phyloP scores from a whole-genome alignment of 208 protist genomes.

The Trypanosomatidae sp. region DNA sequence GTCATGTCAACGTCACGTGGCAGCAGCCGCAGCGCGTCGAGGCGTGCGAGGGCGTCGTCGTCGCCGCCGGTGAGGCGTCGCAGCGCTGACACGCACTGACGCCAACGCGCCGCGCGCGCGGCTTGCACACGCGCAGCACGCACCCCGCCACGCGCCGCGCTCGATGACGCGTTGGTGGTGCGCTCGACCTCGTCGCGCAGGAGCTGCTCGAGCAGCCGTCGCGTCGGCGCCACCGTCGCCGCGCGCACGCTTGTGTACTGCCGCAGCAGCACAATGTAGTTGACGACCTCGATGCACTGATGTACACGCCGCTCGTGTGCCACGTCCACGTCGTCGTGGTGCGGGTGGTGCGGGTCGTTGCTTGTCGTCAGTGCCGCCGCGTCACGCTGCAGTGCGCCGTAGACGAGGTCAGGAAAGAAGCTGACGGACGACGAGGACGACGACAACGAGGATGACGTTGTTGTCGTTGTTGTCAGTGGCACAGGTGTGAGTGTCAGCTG shows the following conservation, averaged over 20 bases:
- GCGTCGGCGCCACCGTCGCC: slow-evolving; percentile 5
- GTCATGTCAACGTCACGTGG: no score
- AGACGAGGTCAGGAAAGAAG: not conserved
- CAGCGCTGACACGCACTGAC: not conserved
- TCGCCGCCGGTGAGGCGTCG: no score
- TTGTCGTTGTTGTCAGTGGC: no score
- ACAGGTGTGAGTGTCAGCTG: slow-evolving; percentile 10
- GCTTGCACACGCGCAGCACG: no score
- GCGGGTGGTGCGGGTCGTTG: not conserved
- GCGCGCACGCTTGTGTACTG: slow-evolving; percentile 13
- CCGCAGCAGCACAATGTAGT: slow-evolving; percentile 53
- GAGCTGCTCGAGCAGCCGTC: slow-evolving; percentile 10
- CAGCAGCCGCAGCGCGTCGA: no score
- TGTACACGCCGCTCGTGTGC: not conserved
- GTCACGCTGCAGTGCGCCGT: not conserved
- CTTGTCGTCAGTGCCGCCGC: not conserved
- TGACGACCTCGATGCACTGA: slow-evolving; percentile 31
- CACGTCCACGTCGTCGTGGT: no score
- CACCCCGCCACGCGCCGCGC: no score
- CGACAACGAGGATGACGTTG: no score
- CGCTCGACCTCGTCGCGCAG: no score
- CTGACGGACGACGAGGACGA: no score
- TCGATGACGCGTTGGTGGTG: not conserved
- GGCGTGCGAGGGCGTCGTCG: no score
- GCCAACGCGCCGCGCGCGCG: no score